Conservation (phyloP, 352 stramenopile species). For the Globisporangium irregulare region DNA sequence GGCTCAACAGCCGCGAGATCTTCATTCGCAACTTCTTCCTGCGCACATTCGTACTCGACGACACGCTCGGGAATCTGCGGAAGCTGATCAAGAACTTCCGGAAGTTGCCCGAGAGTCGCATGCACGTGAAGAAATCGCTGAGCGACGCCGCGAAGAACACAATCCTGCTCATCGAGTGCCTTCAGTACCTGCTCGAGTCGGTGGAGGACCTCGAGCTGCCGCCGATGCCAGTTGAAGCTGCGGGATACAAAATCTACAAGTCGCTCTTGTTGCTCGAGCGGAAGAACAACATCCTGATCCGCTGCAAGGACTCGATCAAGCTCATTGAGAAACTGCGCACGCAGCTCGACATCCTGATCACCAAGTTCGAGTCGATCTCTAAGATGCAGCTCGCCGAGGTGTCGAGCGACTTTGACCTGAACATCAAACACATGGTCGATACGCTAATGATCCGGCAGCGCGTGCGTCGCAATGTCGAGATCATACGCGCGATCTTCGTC, state of each 20-base stretch:
- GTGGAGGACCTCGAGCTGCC: slow-evolving; percentile 87
- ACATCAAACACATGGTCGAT: slow-evolving; percentile 85
- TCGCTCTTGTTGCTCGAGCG: slow-evolving; percentile 86
- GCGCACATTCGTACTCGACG: slow-evolving; percentile 93
- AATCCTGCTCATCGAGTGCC: slow-evolving; percentile 95
- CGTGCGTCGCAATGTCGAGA: slow-evolving; percentile 67
- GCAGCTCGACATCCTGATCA: slow-evolving; percentile 91
- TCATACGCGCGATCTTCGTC: slow-evolving; percentile 92
- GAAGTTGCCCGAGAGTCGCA: slow-evolving; percentile 78
- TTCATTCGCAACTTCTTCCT: slow-evolving; percentile 98
- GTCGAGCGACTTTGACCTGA: slow-evolving; percentile 85
- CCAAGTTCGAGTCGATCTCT: slow-evolving; percentile 89
- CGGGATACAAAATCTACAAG: slow-evolving; percentile 89
- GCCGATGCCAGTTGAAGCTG: slow-evolving; percentile 41
- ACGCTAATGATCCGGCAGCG: slow-evolving; percentile 61
- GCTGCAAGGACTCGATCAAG: slow-evolving; percentile 95
- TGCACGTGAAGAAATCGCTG: slow-evolving; percentile 84
- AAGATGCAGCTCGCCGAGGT: slow-evolving; percentile 88
- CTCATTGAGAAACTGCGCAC: slow-evolving; percentile 90
- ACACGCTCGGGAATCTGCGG: slow-evolving; percentile 89
- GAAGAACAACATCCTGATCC: slow-evolving; percentile 89
- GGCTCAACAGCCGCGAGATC: slow-evolving; percentile 96
- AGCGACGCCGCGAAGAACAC: slow-evolving; percentile 92
- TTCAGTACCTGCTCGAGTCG: slow-evolving; percentile 95
- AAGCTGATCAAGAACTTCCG: slow-evolving; percentile 86